Evolutionary conservation across 2,329 filamentous ascomycete genomes (phyloP).

Genomic region (Ascochyta rabiei): DNA sequence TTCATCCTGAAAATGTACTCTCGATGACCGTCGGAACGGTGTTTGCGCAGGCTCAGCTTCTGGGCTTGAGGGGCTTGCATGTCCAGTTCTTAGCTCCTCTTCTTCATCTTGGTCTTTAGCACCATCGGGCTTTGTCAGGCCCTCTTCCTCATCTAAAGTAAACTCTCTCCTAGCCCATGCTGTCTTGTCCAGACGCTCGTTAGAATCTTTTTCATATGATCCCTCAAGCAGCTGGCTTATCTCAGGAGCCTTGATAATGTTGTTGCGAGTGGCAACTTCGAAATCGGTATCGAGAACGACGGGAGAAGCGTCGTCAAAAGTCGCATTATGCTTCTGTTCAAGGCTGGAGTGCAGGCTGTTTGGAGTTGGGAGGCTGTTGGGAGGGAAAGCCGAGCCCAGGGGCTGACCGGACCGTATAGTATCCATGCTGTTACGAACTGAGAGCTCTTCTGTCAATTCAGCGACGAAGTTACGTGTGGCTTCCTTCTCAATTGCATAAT

Average conservation of each 20-base stretch:
- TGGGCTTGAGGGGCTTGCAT: conserved; percentile 12
- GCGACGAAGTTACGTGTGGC: conserved; percentile 83
- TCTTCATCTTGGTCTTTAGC: conserved; percentile 16
- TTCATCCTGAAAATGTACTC: conserved; percentile 77
- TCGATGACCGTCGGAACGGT: conserved; percentile 76
- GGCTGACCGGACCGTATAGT: conserved; percentile 53
- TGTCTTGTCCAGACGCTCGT: conserved; percentile 59
- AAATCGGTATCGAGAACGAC: conserved; percentile 31
- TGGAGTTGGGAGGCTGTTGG: conserved; percentile 41
- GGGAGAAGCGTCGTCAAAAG: conserved; percentile 36
- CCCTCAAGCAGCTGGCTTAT: conserved; percentile 11
- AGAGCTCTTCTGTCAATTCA: conserved; percentile 75
- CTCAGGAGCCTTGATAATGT: conserved; percentile 22
- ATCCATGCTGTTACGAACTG: conserved; percentile 59
- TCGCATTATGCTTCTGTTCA: conserved; percentile 42
- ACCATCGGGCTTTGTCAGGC: conserved; percentile 52
- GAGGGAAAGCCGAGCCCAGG: conserved; percentile 53
- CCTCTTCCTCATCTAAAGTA: conserved; percentile 86
- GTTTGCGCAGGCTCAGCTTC: conserved; percentile 10
- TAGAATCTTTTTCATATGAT: conserved; percentile 5
- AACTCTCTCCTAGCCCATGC: conserved; percentile 77
- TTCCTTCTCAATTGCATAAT: conserved; percentile 88
- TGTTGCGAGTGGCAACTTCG: conserved; percentile 30
- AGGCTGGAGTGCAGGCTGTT: conserved; percentile 21
- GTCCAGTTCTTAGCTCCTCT: conserved; percentile 2